Conservation (phyloP, 257 asterid species). For the Solanum chilense region DNA sequence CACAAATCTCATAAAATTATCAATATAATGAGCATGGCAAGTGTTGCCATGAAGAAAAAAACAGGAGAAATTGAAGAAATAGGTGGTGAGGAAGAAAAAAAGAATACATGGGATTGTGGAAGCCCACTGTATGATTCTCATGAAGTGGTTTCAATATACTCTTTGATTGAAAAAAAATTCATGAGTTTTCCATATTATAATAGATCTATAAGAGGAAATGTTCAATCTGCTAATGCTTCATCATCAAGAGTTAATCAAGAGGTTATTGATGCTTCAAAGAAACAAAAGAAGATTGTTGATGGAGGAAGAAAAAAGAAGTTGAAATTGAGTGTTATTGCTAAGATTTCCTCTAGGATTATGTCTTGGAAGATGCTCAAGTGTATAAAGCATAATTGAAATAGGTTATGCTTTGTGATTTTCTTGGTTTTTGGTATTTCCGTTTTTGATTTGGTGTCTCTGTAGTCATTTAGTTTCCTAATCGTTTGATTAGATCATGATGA, state of each 20-base stretch:
- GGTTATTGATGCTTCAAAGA: not conserved
- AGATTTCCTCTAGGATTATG: not conserved
- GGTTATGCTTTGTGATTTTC: not conserved
- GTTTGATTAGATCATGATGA: not conserved
- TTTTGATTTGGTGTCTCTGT: not conserved
- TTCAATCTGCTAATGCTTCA: not conserved
- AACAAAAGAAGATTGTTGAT: slow-evolving; percentile 3
- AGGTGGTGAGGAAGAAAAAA: not conserved
- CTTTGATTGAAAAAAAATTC: slow-evolving; percentile 38
- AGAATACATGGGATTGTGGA: slow-evolving; percentile 59
- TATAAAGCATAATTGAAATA: not conserved
- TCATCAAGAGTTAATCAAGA: not conserved
- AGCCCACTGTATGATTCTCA: slow-evolving; percentile 67
- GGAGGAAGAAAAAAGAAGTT: slow-evolving; percentile 5
- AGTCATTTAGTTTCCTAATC: too few species aligned
- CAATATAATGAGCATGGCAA: not conserved
- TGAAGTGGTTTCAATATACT: slow-evolving; percentile 44
- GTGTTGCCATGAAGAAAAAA: not conserved
- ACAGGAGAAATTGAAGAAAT: not conserved
- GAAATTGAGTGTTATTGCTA: not conserved
- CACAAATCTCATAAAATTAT: not conserved
- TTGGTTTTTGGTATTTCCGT: not conserved
- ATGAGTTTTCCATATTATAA: slow-evolving; percentile 29
- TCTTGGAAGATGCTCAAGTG: not conserved
- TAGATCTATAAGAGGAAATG: slow-evolving; percentile 7